Evolutionary conservation across 2,329 filamentous ascomycete species (phyloP), one percentile per base, ranked within the genome.

Genomic region (Fusarium falciforme): DNA sequence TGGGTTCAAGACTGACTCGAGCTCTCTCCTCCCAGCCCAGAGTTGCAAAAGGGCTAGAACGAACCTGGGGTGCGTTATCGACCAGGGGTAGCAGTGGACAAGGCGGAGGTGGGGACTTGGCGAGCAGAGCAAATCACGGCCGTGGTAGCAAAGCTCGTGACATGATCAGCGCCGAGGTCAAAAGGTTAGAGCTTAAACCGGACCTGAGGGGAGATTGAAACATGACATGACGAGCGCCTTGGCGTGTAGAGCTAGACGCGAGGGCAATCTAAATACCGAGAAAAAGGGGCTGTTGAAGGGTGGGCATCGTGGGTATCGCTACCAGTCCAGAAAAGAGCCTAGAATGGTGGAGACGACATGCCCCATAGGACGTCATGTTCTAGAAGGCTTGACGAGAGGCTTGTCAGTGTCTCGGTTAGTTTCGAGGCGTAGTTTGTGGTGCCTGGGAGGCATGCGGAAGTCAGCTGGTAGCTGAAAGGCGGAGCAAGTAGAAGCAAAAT

Each of bases 151-250:
- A 68, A 61, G 66, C 67, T 77, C 68, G 58, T 76, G 70, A 71
- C 64, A 74, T 71, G 75, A 77, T 76, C 75, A 68, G 58, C 74
- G 62, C 31, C 66, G 66, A 76, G 68, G 70, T 64, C 71, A 68
- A 66, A 54, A 72, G 49, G 40, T 68, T 61, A 67, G 61, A 59
- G 64, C 70, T 70, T 55, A 64, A 47, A 44, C 58, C 49, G 61
- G 61, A 61, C 31, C 42, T 55, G 62, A 66, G 40, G 40, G 67
- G 75, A 70, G 64, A 76, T 76, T 74, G 64, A 72, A 64, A 40
- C 38, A 66, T 67, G 62, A 72, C 64, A 74, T 70, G 72, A 76
- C 61, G 54, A 60, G 38, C 58, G 62, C 20, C 71, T 74, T 76
- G 74, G 74, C 74, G 60, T 52, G 31, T 52, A 71, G 61, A 70